Base-by-base conservation (phyloP, 495 filamentous ascomycete genomes). In the Trichoderma parareesei region DNA sequence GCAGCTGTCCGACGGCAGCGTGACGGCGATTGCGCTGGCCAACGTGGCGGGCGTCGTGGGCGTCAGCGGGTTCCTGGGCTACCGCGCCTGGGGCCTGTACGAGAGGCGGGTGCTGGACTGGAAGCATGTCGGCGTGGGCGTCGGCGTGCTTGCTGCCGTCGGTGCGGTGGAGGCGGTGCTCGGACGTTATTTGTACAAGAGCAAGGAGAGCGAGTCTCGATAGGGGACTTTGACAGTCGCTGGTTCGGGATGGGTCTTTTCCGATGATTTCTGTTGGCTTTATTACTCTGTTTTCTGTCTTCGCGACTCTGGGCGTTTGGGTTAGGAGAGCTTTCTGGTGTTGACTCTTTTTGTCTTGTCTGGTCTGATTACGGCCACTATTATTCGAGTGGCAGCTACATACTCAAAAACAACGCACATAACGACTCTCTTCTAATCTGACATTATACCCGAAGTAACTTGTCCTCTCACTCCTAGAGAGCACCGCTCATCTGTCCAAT, bases 41-140 rank as follows among this genome's bases (percentile, higher is more conserved):
- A 82, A 82, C 67, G 37, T 80, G 14, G 42, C 74, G 11, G 76
- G 75, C 10, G 71, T 82, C 9, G 70, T 81, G 7, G 79, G 79
- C 5, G 61, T 81, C 33, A 77, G 79, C 69, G 70, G 72, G 4
- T 81, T 72, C 71, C 64, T 82, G 11, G 79, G 79, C 43, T 81
- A 74, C 67, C 76, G 74, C 69, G 79, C 76, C 1, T 79, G 76
- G 71, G 73, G 75, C 16, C 67, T 80, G 59, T 89, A 90, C 68
- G 77, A 82, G 27, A 76, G 80, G 38, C 87, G 88, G n/a, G 81
- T 84, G 70, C 73, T 94, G 60, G 85, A 82, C 35, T 91, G 88
- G 88, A 82, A 88, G 73, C 77, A 87, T 65, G 79, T 85, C 40
- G 90, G 89, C 13, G 66, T 87, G 4, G 87, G 84, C 67, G 83